Conservation (phyloP, 257 asterid genomes). For the Nicotiana knightiana region DNA sequence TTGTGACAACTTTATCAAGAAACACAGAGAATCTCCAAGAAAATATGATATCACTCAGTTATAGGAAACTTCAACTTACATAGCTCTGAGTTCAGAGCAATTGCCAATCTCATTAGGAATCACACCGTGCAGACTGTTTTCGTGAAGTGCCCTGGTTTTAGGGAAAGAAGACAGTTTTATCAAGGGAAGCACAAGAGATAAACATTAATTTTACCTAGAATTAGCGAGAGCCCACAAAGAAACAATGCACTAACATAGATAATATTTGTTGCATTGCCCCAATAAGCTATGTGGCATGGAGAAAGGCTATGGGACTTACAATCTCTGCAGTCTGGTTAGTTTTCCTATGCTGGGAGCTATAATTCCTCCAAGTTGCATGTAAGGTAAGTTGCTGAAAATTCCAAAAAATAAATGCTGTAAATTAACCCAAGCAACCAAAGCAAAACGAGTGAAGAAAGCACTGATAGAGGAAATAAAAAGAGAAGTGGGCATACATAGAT, state of each 20-base stretch:
- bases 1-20: neutral
- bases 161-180: neutral
- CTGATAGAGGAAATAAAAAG: neutral
- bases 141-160: conserved; percentile 81
- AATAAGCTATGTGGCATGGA: neutral
- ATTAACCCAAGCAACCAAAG: neutral
- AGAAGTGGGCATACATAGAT: conserved; percentile 48
- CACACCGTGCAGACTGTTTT: conserved; percentile 77
- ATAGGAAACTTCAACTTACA: conserved; percentile 43
- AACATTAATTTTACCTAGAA: neutral
- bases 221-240: neutral
- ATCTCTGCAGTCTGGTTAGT: conserved; percentile 67
- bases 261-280: neutral
- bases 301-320: conserved; percentile 46
- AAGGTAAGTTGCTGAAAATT: conserved; percentile 69
- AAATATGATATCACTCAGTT: neutral
- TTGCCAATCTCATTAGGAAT: conserved; percentile 71
- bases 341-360: conserved; percentile 80
- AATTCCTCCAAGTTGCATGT: conserved; percentile 81
- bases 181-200: neutral
- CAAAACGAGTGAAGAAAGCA: neutral
- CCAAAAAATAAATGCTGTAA: neutral
- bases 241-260: neutral
- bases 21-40: neutral
- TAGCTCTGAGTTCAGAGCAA: conserved; percentile 83